phyloP scores from a whole-genome alignment of 768 basidiomycete species.

The Boletus edulis region DNA sequence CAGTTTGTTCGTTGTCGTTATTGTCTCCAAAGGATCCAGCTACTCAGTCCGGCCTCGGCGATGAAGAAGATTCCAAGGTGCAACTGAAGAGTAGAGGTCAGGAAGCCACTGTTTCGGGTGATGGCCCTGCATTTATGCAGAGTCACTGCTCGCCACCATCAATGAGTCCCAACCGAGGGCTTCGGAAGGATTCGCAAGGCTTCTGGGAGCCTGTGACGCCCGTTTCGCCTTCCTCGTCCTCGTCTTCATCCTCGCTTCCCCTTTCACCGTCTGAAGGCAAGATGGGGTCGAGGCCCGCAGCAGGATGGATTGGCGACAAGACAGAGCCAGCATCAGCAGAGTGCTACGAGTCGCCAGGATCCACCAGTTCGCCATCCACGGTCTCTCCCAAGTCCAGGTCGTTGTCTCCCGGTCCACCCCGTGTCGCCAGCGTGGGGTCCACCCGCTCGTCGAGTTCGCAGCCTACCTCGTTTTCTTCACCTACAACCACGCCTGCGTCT shows the following conservation, averaged over 20 bases:
- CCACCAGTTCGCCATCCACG: background rate
- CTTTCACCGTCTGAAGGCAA: slow-evolving; percentile 14
- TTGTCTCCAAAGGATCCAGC: background rate
- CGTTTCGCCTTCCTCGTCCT: slow-evolving; percentile 18
- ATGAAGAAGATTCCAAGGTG: slow-evolving; percentile 1
- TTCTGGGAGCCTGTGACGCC: slow-evolving; percentile 25
- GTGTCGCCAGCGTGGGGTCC: slow-evolving; percentile 1
- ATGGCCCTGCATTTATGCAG: slow-evolving; percentile 1
- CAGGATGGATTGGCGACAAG: slow-evolving; percentile 8
- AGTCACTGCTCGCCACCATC: slow-evolving; percentile 11
- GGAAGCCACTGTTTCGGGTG: background rate
- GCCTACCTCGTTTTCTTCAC: slow-evolving; percentile 5
- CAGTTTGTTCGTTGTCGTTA: background rate
- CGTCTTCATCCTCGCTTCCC: slow-evolving; percentile 17
- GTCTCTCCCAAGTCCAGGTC: slow-evolving; percentile 14
- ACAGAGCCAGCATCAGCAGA: background rate
- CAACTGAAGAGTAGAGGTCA: background rate
- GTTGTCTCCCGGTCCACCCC: slow-evolving; percentile 12
- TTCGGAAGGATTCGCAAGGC: slow-evolving; percentile 27
- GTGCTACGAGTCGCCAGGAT: background rate
- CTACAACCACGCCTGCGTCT: slow-evolving; percentile 7
- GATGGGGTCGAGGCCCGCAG: background rate
- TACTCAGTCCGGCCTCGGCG: background rate
- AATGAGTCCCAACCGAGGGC: slow-evolving; percentile 5
- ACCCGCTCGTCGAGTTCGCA: slow-evolving; percentile 11